Evolutionary conservation across 2,329 filamentous ascomycete genomes (phyloP), one percentile per base, ranked within the genome.

Genomic region (Penicillium sp.): DNA sequence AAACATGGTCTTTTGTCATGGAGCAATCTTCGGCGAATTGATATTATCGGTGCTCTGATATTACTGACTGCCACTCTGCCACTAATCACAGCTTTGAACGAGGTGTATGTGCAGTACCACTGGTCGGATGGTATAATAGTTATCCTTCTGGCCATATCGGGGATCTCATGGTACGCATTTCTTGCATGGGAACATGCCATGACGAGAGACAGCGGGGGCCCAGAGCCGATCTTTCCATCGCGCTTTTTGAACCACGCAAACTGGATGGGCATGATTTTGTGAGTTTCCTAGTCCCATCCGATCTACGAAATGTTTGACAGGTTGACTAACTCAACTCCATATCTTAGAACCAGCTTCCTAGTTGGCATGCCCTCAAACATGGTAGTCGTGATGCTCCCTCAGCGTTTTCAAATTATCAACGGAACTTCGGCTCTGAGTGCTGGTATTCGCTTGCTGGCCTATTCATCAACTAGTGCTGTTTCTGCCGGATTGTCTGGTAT

Each of bases 61-160:
- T 63, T 74, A 0, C 66, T 81, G 6, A 70, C 69, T 0, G 71
- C 71, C 3, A 77, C 77, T 0, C 70, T 77, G 3, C 66, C 80
- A 3, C 61, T 81, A n/a, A 72, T 79, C 16, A 75, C 78, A 40
- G 76, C 73, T 1, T 66, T 81, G 14, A 73, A 81, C 47, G 70
- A 79, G 59, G 77, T 66, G 5, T 77, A 78, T 5, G 62, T 70
- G 18, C 66, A 66, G 5, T 78, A 76, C 51, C 61, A 72, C 3
- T 81, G 78, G 79, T 64, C 59, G 7, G 76, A 72, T 45, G 67
- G 68, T 0, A 59, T 71, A 5, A 71, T 80, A 8, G 38, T 55
- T 24, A 24, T 33, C 16, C 45, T 55, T 8, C 42, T 55, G 16
- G 52, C 47, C 9, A 38, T 47, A 21, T 55, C 52, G 11, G 52